Evolutionary conservation across 805 yeast species (phyloP).

Genomic region (Zygotorulaspora chibaensis): DNA sequence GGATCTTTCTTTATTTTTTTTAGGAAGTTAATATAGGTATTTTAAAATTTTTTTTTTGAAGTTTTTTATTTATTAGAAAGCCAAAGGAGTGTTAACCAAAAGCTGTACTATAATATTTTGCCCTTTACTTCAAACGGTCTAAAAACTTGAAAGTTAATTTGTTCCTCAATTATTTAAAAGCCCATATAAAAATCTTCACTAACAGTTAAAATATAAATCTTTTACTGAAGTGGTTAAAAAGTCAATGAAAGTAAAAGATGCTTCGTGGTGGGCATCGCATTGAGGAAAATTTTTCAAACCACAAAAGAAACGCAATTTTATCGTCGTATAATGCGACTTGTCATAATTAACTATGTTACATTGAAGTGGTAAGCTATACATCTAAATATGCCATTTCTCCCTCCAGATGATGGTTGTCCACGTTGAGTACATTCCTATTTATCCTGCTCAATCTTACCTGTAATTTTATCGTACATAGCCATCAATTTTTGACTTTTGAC

Average conservation of each 20-base stretch:
- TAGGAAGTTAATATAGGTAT: conserved; percentile 15
- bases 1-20: conserved; percentile 20
- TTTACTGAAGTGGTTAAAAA: not conserved
- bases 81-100: conserved; percentile 19
- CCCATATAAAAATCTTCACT: no score
- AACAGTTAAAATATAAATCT: not conserved
- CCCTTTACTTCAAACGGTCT: conserved; percentile 19
- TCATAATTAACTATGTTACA: not conserved
- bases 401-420: not conserved
- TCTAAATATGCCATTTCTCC: no score
- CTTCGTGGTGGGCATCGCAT: conserved; percentile 6
- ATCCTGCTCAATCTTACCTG: conserved; percentile 4
- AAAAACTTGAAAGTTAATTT: conserved; percentile 16
- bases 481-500: conserved; percentile 70
- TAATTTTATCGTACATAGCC: conserved; percentile 67
- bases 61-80: conserved; percentile 16
- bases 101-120: conserved; percentile 14
- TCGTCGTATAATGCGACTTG: not conserved
- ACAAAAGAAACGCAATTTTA: conserved; percentile 3
- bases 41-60: conserved; percentile 23
- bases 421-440: not conserved
- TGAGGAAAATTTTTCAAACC: conserved; percentile 8
- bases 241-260: not conserved
- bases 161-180: conserved; percentile 10
- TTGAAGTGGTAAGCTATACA: no score